Evolutionary conservation across 331 rosid species (phyloP).

Genomic region (Rosa hybrid): DNA sequence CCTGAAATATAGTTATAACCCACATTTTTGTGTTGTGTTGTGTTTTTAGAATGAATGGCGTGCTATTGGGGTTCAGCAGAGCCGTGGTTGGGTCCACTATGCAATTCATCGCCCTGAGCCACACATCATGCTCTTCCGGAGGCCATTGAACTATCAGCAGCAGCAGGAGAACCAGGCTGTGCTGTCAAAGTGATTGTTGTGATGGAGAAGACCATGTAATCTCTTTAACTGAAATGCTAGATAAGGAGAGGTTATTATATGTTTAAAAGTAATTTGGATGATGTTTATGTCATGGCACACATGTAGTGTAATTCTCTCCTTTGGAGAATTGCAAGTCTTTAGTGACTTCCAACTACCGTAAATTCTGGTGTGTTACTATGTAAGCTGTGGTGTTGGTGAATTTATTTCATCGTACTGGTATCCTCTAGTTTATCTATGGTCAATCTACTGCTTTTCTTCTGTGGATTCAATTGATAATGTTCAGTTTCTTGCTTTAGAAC

Average conservation of each 20-base stretch:
- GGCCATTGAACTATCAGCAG: constrained; percentile 88
- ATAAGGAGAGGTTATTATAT: constrained; percentile 27
- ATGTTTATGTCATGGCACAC: constrained; percentile 11
- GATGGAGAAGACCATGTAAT: not conserved
- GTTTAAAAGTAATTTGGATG: constrained; percentile 12
- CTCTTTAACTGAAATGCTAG: constrained; percentile 27
- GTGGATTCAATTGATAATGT: not conserved
- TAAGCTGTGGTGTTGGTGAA: constrained; percentile 1
- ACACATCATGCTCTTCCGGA: constrained; percentile 96
- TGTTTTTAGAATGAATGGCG: constrained; percentile 85
- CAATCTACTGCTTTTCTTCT: not conserved
- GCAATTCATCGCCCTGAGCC: constrained; percentile 98
- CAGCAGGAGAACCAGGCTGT: constrained; percentile 74
- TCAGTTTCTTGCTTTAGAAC: not conserved
- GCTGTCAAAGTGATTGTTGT: constrained; percentile 54
- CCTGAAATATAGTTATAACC: not conserved
- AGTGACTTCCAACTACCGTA: not conserved
- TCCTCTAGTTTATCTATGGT: not conserved
- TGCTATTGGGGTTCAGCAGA: constrained; percentile 95
- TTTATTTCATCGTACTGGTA: not conserved
- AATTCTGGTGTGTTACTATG: constrained; percentile 1
- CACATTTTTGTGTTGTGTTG: not conserved
- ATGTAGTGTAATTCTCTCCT: constrained; percentile 37
- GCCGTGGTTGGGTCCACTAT: constrained; percentile 98
- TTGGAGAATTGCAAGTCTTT: constrained; percentile 32